These are phyloP conservation scores for Tieghemostelium lacteum DNA, from an alignment of 78 protist genomes.

Conservation along the genomic window DNA sequence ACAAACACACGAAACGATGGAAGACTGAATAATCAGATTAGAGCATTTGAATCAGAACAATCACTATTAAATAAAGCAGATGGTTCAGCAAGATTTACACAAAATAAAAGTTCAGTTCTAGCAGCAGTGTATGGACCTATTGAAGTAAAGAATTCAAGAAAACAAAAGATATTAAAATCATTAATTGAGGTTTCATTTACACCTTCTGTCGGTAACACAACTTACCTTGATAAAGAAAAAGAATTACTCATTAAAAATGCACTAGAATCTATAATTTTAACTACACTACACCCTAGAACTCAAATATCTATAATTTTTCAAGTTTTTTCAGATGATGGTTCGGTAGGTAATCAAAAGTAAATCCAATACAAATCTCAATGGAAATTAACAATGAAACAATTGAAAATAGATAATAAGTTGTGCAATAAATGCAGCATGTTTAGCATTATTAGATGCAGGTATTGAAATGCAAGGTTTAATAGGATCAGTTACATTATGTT, in stretches of 20 bases:
- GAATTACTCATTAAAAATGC: conserved; percentile 64
- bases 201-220: conserved; percentile 38
- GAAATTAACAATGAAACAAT: too few relatives aligned
- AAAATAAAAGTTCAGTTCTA: conserved; percentile 64
- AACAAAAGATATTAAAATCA: conserved; percentile 75
- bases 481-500: conserved; percentile 43
- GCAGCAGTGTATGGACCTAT: conserved; percentile 81
- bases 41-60: conserved; percentile 66
- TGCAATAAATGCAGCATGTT: conserved; percentile 75
- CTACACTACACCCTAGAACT: conserved; percentile 76
- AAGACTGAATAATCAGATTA: conserved; percentile 46
- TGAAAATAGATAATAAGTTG: conserved; percentile 52
- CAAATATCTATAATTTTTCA: conserved; percentile 55
- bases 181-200: conserved; percentile 50
- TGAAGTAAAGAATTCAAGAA: conserved; percentile 56
- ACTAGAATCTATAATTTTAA: conserved; percentile 65
- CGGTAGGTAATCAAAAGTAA: conserved; percentile 25
- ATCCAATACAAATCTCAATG: not conserved
- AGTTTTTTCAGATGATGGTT: conserved; percentile 71
- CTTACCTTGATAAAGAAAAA: conserved; percentile 40
- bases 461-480: conserved; percentile 59
- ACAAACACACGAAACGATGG: conserved; percentile 49
- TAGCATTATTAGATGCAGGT: conserved; percentile 83
- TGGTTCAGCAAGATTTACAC: conserved; percentile 69
- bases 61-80: conserved; percentile 77